Percentiles rank a stretch among this genome's conserved stretches.
These are phyloP conservation scores for Citrus hindsii DNA, from an alignment of 345 rosid genomes.

Conservation along the genomic window DNA sequence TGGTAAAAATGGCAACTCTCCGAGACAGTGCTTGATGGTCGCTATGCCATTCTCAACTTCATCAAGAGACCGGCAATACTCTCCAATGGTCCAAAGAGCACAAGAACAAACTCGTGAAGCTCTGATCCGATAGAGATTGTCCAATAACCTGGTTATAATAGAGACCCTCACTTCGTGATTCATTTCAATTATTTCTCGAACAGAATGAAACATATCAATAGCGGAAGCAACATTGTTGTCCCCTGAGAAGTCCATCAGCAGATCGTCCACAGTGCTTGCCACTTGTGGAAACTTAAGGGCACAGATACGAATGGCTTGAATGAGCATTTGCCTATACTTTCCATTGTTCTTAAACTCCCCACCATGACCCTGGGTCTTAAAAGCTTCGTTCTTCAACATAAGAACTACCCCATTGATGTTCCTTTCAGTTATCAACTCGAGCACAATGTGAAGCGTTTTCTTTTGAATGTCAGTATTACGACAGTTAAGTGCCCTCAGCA, in stretches of 20 bases:
- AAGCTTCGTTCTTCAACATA: slow-evolving; percentile 79
- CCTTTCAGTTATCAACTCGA: slow-evolving; percentile 69
- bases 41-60: slow-evolving; percentile 82
- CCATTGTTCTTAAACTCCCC: slow-evolving; percentile 90
- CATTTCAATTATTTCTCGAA: slow-evolving; percentile 80
- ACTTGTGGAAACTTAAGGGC: slow-evolving; percentile 88
- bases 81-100: slow-evolving; percentile 94
- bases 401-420: slow-evolving; percentile 77
- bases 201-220: slow-evolving; percentile 67
- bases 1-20: slow-evolving; percentile 76
- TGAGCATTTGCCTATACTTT: slow-evolving; percentile 88
- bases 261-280: slow-evolving; percentile 86
- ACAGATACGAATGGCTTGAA: slow-evolving; percentile 84
- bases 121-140: slow-evolving; percentile 83
- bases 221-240: slow-evolving; percentile 88
- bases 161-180: slow-evolving; percentile 78
- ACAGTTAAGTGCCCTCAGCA: slow-evolving; percentile 84
- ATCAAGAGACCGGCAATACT: slow-evolving; percentile 77
- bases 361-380: slow-evolving; percentile 75
- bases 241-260: slow-evolving; percentile 87
- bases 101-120: slow-evolving; percentile 81
- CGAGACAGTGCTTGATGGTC: slow-evolving; percentile 83
- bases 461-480: slow-evolving; percentile 75
- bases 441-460: slow-evolving; percentile 76
- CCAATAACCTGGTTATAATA: slow-evolving; percentile 73